phyloP scores from a whole-genome alignment of 2,329 filamentous ascomycete genomes.

The Coleophoma eucalyptorum region DNA sequence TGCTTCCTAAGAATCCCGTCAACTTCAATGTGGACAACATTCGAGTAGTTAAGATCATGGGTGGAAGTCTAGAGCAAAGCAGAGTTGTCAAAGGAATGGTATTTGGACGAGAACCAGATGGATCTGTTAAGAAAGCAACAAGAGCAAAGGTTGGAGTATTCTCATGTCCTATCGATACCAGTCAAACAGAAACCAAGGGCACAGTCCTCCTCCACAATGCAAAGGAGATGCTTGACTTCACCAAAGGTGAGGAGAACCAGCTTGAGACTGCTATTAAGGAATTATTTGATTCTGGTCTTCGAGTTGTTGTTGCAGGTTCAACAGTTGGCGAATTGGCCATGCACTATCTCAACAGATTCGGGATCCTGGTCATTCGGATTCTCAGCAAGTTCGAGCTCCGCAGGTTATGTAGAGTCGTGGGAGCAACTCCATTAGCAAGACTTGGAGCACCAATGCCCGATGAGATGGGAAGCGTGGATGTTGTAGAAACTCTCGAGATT shows the following conservation, averaged over 20 bases:
- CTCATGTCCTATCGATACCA: conserved; percentile 92
- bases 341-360: conserved; percentile 97
- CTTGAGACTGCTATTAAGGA: conserved; percentile 92
- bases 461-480: conserved; percentile 92
- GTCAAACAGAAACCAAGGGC: conserved; percentile 97
- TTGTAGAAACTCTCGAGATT: conserved; percentile 97
- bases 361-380: conserved; percentile 93
- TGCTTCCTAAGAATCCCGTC: conserved; percentile 89
- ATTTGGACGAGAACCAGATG: conserved; percentile 92
- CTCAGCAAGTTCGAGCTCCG: conserved; percentile 98
- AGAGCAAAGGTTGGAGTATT: conserved; percentile 97
- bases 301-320: conserved; percentile 87
- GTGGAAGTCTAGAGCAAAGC: conserved; percentile 90
- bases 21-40: conserved; percentile 99
- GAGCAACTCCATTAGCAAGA: conserved; percentile 91
- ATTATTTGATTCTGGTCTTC: conserved; percentile 86
- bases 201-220: conserved; percentile 96
- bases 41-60: conserved; percentile 99
- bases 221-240: conserved; percentile 98
- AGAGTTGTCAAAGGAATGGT: conserved; percentile 97
- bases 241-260: conserved; percentile 91
- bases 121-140: conserved; percentile 80
- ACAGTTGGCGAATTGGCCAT: conserved; percentile 94
- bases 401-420: conserved; percentile 90
- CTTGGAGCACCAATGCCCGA: conserved; percentile 99